Evolutionary conservation across 148 eudicot genomes (phyloP).

Genomic region (Dianthus caryophyllus): DNA sequence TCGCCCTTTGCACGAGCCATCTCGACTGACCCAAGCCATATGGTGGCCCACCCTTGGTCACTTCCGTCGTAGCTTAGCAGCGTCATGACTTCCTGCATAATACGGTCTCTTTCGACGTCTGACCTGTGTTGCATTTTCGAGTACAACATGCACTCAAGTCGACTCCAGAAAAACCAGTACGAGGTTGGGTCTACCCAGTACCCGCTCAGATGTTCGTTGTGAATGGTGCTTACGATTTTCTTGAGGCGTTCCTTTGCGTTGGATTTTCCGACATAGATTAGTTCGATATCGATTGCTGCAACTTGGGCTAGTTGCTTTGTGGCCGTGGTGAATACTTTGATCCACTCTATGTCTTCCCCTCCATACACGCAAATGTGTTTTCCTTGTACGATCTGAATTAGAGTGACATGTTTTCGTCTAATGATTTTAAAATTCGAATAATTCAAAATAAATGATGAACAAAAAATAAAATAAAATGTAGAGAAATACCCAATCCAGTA

Average conservation of each 20-base stretch:
- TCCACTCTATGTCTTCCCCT: slow-evolving; percentile 79
- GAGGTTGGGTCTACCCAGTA: slow-evolving; percentile 41
- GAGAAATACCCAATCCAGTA: slow-evolving; percentile 52
- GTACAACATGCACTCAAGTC: slow-evolving; percentile 84
- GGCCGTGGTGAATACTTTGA: slow-evolving; percentile 36
- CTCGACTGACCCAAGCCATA: slow-evolving; percentile 47
- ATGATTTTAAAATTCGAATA: neutral
- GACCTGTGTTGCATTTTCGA: slow-evolving; percentile 62
- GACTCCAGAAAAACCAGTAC: slow-evolving; percentile 79
- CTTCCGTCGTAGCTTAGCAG: slow-evolving; percentile 66
- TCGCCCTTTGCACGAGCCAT: slow-evolving; percentile 56
- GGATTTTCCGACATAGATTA: slow-evolving; percentile 74
- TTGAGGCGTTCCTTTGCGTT: slow-evolving; percentile 50
- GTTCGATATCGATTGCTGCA: slow-evolving; percentile 44
- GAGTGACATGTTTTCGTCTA: neutral
- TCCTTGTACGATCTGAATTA: slow-evolving; percentile 40
- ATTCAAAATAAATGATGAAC: too few relatives aligned
- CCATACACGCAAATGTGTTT: slow-evolving; percentile 71
- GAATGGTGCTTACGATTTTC: slow-evolving; percentile 28
- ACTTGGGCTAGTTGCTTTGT: slow-evolving; percentile 36
- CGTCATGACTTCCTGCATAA: slow-evolving; percentile 63
- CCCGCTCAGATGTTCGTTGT: slow-evolving; percentile 34
- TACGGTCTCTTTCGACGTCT: slow-evolving; percentile 39
- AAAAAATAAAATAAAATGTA: neutral
- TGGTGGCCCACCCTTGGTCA: slow-evolving; percentile 73